phyloP scores from a whole-genome alignment of 2,329 filamentous ascomycete species.

The Amauroascus verrucosus region DNA sequence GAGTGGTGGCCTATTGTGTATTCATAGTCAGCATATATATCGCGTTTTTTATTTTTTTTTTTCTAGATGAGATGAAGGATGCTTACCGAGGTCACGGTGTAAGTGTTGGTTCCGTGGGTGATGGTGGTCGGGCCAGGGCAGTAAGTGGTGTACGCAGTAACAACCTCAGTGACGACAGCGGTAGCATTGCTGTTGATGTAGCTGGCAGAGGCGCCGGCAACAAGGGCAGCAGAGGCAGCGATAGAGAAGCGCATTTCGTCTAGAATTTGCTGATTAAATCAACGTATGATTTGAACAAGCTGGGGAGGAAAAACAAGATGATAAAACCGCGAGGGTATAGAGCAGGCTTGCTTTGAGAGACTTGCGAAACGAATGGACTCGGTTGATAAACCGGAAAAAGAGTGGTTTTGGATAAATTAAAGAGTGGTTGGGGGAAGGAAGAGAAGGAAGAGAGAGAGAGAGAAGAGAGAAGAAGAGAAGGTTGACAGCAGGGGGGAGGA shows the following conservation, averaged over 20 bases:
- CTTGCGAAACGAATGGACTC: constrained; percentile 32
- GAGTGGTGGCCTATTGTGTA: constrained; percentile 47
- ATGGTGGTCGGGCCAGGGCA: constrained; percentile 58
- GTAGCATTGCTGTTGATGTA: constrained; percentile 22
- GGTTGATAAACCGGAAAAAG: constrained; percentile 24
- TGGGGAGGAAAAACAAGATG: neutral
- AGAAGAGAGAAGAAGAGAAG: constrained; percentile 9
- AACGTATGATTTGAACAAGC: neutral
- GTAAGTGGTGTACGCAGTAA: constrained; percentile 59
- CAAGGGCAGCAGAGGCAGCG: constrained; percentile 33
- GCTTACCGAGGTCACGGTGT: constrained; percentile 55
- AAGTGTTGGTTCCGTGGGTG: constrained; percentile 55
- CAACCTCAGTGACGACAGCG: constrained; percentile 22
- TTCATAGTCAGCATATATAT: neutral
- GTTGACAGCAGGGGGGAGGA: neutral
- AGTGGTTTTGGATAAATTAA: constrained; percentile 8
- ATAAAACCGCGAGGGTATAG: neutral
- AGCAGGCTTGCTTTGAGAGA: neutral
- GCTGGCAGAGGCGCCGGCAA: constrained; percentile 30
- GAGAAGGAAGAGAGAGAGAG: constrained; percentile 16
- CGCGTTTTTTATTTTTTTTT: too few species aligned
- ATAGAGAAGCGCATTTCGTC: constrained; percentile 44
- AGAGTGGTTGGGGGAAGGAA: constrained; percentile 11
- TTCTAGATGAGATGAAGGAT: neutral
- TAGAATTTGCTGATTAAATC: constrained; percentile 1